Percentiles rank a stretch among this genome's conserved stretches.
These are phyloP conservation scores for Nicotiana tabacum DNA, from an alignment of 257 asterid genomes.

Conservation along the genomic window DNA sequence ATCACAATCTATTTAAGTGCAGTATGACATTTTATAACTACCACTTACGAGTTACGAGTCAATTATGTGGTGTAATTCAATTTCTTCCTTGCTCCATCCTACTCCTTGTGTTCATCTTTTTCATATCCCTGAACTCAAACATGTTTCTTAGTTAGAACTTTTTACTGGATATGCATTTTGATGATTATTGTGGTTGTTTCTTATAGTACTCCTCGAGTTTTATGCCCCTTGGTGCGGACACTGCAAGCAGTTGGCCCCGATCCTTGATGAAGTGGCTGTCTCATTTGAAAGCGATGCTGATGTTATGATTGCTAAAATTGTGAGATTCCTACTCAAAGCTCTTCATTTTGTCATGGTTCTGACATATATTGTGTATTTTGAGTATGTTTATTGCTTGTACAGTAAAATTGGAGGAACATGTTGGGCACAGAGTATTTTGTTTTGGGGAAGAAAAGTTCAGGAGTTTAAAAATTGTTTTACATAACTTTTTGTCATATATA, in stretches of 20 bases:
- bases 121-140: constrained; percentile 8
- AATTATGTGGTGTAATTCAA: neutral
- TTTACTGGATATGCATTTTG: neutral
- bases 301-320: constrained; percentile 74
- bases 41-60: neutral
- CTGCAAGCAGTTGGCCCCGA: constrained; percentile 89
- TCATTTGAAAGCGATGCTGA: constrained; percentile 58
- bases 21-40: neutral
- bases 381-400: neutral
- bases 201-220: constrained; percentile 70
- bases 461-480: neutral
- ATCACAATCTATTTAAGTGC: neutral
- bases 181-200: constrained; percentile 8
- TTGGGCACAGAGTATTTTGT: neutral
- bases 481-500: neutral
- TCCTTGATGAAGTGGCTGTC: constrained; percentile 85
- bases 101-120: neutral
- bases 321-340: constrained; percentile 27
- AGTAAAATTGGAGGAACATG: neutral
- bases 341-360: neutral
- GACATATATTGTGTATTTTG: neutral
- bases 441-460: neutral
- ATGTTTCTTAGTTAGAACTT: neutral
- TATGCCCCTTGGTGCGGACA: constrained; percentile 99
- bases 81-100: neutral